Conservation (phyloP, 164 flowering plant species). For the Tetracentron sinense region DNA sequence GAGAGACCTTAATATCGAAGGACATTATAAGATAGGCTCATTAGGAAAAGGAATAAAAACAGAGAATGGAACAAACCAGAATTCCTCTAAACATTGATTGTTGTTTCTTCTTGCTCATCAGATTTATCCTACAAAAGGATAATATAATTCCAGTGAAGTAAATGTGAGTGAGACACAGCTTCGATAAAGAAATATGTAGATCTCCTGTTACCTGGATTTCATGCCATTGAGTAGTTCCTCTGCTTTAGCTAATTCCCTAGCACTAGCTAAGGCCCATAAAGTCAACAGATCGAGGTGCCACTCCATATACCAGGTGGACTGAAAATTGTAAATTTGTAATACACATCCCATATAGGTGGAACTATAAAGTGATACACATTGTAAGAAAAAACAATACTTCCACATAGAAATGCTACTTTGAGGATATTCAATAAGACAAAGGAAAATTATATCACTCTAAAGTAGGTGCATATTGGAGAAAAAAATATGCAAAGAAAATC, state of each 20-base stretch:
- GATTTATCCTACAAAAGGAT: conserved; percentile 37
- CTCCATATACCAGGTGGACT: conserved; percentile 69
- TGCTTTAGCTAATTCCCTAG: conserved; percentile 44
- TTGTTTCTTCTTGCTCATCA: conserved; percentile 60
- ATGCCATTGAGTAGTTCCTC: conserved; percentile 58
- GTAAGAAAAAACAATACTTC: too few species aligned
- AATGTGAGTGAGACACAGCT: neutral
- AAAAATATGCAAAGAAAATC: neutral
- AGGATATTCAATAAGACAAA: neutral
- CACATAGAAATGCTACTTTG: too few species aligned
- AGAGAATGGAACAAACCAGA: conserved; percentile 38
- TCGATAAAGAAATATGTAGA: neutral
- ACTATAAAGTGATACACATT: neutral
- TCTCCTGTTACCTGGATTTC: conserved; percentile 49
- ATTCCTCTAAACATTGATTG: conserved; percentile 57
- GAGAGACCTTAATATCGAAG: neutral
- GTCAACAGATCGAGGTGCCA: too few species aligned
- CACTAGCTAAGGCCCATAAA: conserved; percentile 70
- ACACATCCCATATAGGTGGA: neutral
- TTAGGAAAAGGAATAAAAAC: neutral
- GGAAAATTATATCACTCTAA: neutral
- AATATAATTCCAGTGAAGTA: neutral
- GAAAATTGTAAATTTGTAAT: conserved; percentile 4
- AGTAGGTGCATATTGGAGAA: neutral
- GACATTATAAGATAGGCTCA: neutral